Conservation (phyloP, 2,329 filamentous ascomycete species). For the Kalaharituber pfeilii region DNA sequence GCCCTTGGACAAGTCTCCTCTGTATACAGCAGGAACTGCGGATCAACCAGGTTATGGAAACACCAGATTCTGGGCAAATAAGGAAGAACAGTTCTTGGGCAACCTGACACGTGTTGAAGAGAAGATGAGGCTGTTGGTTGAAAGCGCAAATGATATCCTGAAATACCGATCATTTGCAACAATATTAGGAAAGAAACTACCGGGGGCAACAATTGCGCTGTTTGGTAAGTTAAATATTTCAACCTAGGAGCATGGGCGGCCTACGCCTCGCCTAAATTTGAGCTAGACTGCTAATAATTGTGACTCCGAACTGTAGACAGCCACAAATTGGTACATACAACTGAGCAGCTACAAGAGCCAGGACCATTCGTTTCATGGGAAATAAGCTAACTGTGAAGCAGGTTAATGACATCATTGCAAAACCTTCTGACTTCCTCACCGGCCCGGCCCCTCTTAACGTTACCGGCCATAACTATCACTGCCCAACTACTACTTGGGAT, state of each 20-base stretch:
- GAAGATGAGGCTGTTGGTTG: slow-evolving; percentile 37
- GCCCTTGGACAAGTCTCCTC: slow-evolving; percentile 48
- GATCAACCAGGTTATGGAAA: slow-evolving; percentile 28
- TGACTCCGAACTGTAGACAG: slow-evolving; percentile 48
- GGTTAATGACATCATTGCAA: slow-evolving; percentile 45
- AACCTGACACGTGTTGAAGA: slow-evolving; percentile 36
- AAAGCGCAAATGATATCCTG: slow-evolving; percentile 35
- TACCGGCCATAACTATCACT: slow-evolving; percentile 40
- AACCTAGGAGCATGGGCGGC: too few relatives aligned
- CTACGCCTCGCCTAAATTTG: too few relatives aligned
- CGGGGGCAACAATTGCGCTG: slow-evolving; percentile 9
- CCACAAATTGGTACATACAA: slow-evolving; percentile 36
- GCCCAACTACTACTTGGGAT: slow-evolving; percentile 23
- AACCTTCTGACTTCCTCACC: slow-evolving; percentile 45
- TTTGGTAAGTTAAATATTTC: too few relatives aligned
- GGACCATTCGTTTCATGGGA: slow-evolving; percentile 27
- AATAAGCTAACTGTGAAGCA: slow-evolving; percentile 39
- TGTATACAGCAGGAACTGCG: slow-evolving; percentile 37
- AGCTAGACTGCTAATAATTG: too few relatives aligned
- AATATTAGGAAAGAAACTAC: slow-evolving; percentile 12
- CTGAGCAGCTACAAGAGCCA: slow-evolving; percentile 3
- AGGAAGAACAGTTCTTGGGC: slow-evolving; percentile 22
- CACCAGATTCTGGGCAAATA: slow-evolving; percentile 33
- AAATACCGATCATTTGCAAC: slow-evolving; percentile 26
- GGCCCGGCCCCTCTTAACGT: slow-evolving; percentile 45